phyloP scores from a whole-genome alignment of 2,329 filamentous ascomycete genomes.

The Fusarium mexicanum region DNA sequence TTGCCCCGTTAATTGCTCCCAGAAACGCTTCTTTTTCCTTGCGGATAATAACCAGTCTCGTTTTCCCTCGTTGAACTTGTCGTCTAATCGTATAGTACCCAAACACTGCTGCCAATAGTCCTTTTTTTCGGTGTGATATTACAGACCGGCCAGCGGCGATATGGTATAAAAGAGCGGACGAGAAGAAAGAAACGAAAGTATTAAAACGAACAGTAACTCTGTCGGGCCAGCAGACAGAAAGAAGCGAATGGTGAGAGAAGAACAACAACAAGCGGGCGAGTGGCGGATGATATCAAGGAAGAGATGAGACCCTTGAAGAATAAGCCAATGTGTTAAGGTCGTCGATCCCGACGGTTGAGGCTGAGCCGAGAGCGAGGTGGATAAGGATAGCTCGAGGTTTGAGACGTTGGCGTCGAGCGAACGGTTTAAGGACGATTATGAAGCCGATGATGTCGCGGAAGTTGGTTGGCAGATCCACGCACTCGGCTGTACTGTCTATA shows the following conservation, averaged over 20 bases:
- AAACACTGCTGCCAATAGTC: constrained; percentile 15
- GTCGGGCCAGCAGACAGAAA: constrained; percentile 37
- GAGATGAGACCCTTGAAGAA: constrained; percentile 17
- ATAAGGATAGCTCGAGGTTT: constrained; percentile 15
- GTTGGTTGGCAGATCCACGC: constrained; percentile 47
- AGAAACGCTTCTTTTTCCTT: constrained; percentile 3
- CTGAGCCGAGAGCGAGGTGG: constrained; percentile 20
- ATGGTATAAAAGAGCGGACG: constrained; percentile 8
- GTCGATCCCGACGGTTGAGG: constrained; percentile 23
- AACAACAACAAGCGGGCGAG: constrained; percentile 6
- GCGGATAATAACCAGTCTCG: background rate
- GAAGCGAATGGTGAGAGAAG: constrained; percentile 18
- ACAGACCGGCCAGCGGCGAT: constrained; percentile 34
- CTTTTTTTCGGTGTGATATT: constrained; percentile 21
- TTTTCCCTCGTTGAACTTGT: constrained; percentile 6
- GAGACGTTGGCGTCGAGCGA: constrained; percentile 30
- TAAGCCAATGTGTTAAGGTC: constrained; percentile 21
- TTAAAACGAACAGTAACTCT: constrained; percentile 20
- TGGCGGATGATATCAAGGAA: constrained; percentile 20
- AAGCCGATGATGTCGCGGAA: constrained; percentile 45
- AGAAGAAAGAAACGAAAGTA: constrained; percentile 11
- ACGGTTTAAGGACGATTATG: constrained; percentile 28
- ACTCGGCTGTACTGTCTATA: constrained; percentile 34
- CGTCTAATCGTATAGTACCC: constrained; percentile 23
- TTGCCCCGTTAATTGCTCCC: constrained; percentile 8